These are phyloP conservation scores for Elaphomyces granulatus DNA, from an alignment of 495 filamentous ascomycete genomes.

Conservation along the genomic window DNA sequence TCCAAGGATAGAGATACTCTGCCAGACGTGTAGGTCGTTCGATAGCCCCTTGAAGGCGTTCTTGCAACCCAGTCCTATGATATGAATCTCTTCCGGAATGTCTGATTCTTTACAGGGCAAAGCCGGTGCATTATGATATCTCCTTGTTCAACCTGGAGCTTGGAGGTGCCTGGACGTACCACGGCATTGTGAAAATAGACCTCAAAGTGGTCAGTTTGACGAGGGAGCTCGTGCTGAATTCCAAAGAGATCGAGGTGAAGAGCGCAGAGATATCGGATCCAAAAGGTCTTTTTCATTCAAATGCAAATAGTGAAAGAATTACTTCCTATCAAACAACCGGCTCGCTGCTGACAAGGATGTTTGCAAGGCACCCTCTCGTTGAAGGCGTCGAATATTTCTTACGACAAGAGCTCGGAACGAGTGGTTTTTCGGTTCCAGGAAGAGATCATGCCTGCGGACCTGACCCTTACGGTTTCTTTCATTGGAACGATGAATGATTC, in stretches of 20 bases:
- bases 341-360: not conserved
- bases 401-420: conserved; percentile 68
- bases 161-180: conserved; percentile 58
- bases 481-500: conserved; percentile 79
- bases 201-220: conserved; percentile 45
- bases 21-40: conserved; percentile 33
- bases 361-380: conserved; percentile 12
- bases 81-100: conserved; percentile 9
- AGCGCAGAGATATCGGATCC: conserved; percentile 19
- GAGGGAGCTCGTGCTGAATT: conserved; percentile 62
- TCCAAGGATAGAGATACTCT: conserved; percentile 37
- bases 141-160: conserved; percentile 67
- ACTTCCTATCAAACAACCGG: too few species aligned
- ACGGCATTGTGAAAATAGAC: conserved; percentile 58
- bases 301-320: too few species aligned
- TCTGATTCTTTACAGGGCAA: conserved; percentile 37
- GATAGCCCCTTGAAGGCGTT: not conserved
- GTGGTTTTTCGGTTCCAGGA: conserved; percentile 57
- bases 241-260: conserved; percentile 31
- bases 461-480: conserved; percentile 53
- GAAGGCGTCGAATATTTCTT: conserved; percentile 50
- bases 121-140: conserved; percentile 74
- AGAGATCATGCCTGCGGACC: conserved; percentile 45
- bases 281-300: conserved; percentile 24
- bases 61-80: conserved; percentile 1